Conservation (phyloP, 106 monocot species). For the Phalaenopsis equestris region DNA sequence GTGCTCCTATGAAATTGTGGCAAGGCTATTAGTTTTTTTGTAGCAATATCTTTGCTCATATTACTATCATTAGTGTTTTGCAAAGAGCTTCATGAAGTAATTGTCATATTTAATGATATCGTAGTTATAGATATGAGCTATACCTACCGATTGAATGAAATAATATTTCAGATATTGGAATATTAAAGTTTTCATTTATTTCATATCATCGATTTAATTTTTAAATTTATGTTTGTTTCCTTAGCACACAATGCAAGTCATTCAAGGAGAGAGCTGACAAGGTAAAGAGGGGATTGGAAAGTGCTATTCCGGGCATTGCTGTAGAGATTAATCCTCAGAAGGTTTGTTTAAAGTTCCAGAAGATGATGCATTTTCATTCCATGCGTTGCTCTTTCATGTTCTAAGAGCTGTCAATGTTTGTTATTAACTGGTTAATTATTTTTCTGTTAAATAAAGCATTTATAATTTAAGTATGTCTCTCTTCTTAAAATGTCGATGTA, state of each 20-base stretch:
- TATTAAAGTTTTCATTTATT: not conserved
- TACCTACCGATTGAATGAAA: not conserved
- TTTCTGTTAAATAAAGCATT: not conserved
- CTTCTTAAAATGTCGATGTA: not conserved
- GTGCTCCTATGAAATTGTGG: too few species aligned
- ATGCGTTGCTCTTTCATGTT: not conserved
- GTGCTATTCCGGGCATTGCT: constrained; percentile 32
- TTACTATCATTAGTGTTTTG: not conserved
- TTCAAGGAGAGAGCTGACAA: constrained; percentile 61
- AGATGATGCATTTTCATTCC: not conserved
- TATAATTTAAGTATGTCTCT: not conserved
- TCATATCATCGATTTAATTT: not conserved
- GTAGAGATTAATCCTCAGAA: constrained; percentile 81
- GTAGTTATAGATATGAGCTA: not conserved
- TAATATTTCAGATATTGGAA: not conserved
- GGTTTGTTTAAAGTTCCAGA: constrained; percentile 22
- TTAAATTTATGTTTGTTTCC: not conserved
- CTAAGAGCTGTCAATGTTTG: not conserved
- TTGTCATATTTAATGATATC: not conserved
- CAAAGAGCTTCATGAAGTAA: not conserved
- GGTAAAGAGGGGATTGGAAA: constrained; percentile 71
- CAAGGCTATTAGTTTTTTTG: not conserved
- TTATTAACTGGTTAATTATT: not conserved
- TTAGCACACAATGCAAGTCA: constrained; percentile 70
- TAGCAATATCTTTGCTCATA: not conserved